Evolutionary conservation across 169 alveolate genomes (phyloP), one percentile per base, ranked within the genome.

Genomic region (Cryptosporidium ryanae): DNA sequence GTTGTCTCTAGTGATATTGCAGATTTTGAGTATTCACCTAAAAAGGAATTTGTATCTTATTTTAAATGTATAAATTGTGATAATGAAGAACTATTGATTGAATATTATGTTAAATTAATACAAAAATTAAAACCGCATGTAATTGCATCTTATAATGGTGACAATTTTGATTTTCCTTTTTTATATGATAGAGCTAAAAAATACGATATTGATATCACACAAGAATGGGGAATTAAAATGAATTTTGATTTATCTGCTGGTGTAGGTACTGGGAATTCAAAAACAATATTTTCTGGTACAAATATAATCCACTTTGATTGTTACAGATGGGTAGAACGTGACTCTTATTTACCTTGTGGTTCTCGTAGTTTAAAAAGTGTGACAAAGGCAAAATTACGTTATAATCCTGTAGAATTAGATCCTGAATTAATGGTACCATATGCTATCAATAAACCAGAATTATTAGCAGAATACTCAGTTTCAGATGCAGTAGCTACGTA

Each of bases 401-500:
- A 98, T 93, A 97, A 97, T 66, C 99, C 99, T 2, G 98, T 97
- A 59, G 99, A 98, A 91, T 94, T 98, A 12, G 99, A 98, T 70
- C 99, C 99, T 13, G 99, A 98, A 93, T 92, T 92, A 50, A 98
- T 98, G 99, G 98, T 97, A 8, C 95, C 97, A 1, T 94, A 93
- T 76, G 99, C 99, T 0, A 87, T 91, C 66, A 94, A 93, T 21
- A 92, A 95, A 54, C 99, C 99, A 21, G 97, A 98, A 84, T 96
- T 93, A 68, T 90, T 98, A 82, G 99, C 99, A 32, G 98, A 94
- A 29, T 98, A 98, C 95, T 97, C 99, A 43, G 99, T 98, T 44
- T 98, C 99, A 21, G 99, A 98, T 95, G 99, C 99, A 15, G 99
- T 98, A 61, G 99, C 99, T 23, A 98, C 99, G 23, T 98, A 96